phyloP scores from a whole-genome alignment of 257 asterid species.

The Scutellaria galericulata region DNA sequence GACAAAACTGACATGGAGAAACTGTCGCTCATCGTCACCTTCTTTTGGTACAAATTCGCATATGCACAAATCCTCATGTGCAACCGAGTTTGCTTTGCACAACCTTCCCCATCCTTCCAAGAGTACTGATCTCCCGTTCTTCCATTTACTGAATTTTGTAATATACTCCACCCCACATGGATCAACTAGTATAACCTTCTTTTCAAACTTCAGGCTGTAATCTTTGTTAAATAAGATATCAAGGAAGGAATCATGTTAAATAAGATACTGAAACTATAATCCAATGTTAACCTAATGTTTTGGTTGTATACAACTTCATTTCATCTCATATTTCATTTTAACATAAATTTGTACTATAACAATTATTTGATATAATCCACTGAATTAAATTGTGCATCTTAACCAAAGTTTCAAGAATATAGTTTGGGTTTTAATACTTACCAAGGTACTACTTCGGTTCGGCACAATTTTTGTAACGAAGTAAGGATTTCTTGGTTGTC shows the following conservation, averaged over 20 bases:
- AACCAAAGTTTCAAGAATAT: too few species aligned
- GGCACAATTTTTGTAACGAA: constrained; percentile 1
- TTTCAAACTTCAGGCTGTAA: background rate
- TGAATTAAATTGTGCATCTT: too few species aligned
- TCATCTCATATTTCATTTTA: too few species aligned
- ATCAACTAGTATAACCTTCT: constrained; percentile 9
- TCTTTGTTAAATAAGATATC: constrained; percentile 13
- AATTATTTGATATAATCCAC: too few species aligned
- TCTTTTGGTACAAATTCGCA: constrained; percentile 7
- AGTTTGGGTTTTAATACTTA: background rate
- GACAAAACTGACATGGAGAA: background rate
- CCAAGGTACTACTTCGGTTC: background rate
- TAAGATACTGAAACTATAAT: too few species aligned
- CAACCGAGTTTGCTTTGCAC: background rate
- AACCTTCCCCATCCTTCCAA: constrained; percentile 17
- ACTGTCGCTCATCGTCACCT: background rate
- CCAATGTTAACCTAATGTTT: too few species aligned
- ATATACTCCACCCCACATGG: background rate
- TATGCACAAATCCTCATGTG: background rate
- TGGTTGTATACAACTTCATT: too few species aligned
- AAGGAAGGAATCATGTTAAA: background rate
- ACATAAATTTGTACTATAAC: too few species aligned
- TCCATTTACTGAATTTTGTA: constrained; percentile 15
- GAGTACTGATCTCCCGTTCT: constrained; percentile 19
- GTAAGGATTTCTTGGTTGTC: constrained; percentile 11